Percentiles rank a stretch among this genome's conserved stretches.
Conservation (phyloP, 352 stramenopile species). For the Phytophthora fragariae region DNA sequence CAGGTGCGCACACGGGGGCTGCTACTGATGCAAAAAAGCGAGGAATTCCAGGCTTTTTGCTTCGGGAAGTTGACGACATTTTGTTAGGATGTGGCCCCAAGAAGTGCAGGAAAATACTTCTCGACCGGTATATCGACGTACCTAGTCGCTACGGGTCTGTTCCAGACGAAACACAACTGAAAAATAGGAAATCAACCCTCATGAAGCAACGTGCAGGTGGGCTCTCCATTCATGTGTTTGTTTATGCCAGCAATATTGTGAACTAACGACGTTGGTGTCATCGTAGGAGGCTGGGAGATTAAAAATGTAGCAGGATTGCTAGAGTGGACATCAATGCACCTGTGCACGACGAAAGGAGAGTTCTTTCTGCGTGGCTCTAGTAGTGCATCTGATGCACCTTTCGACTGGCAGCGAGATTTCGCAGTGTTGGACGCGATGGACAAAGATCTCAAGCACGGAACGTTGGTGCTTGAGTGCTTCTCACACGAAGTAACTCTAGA, state of each 20-base stretch:
- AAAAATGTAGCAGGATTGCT: constrained; percentile 17
- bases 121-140: neutral
- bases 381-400: neutral
- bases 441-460: constrained; percentile 7
- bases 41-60: neutral
- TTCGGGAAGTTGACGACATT: neutral
- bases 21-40: neutral
- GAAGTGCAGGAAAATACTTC: neutral
- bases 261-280: neutral
- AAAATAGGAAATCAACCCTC: neutral
- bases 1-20: neutral
- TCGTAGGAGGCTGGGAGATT: constrained; percentile 14
- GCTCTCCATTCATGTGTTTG: too few species aligned
- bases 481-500: constrained; percentile 7
- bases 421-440: neutral
- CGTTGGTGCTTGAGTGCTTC: constrained; percentile 7
- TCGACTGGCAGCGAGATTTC: neutral
- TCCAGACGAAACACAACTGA: neutral
- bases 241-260: neutral
- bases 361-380: constrained; percentile 5
- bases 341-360: constrained; percentile 8
- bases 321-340: constrained; percentile 9
- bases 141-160: neutral
- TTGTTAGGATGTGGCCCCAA: neutral
- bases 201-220: neutral